Base-by-base conservation (phyloP, 257 asterid genomes). In the Nicotiana tomentosiformis region DNA sequence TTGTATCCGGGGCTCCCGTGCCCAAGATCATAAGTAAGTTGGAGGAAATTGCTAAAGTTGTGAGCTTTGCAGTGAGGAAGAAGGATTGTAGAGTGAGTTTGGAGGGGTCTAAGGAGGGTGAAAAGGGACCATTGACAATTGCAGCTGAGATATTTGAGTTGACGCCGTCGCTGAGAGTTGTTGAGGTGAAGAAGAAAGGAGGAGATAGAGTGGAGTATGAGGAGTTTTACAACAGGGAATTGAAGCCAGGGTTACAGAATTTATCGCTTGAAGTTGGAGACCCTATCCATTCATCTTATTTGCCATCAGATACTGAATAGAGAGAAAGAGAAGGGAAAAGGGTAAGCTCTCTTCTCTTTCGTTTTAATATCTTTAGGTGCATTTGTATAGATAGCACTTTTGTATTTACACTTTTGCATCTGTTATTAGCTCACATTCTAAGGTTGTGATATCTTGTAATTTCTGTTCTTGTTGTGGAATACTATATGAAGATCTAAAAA, bases 101-200 rank as follows among this genome's bases (percentile, higher is more conserved):
- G 64, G 99, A 95, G 85, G 99, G 99, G 72, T 84, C 93, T 17
- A 90, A 90, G 84, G 90, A 95, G 64, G 97, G 99, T 61, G 97
- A 70, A n/a, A 95, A 91, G 86, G 99, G 99, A 35, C 99, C 98
- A n/a, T 86, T 93, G 86, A 89, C 97, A 12, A 89, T 95, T 89
- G 96, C 97, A 62, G 99, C 93, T 43, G 99, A 95, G 92, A 91
- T 95, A 82, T 95, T 95, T 79, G 99, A 95, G 83, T 83, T 95
- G 88, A 95, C 99, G 16, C 95, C 99, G 1, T 86, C 93, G 3
- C 86, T 95, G 86, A 92, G 95, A 90, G 97, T 95, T 66, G 94
- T 95, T 78, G 99, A 95, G 88, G 95, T 95, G 88, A 92, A 77
- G 89, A 93, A 88, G 91, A 95, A 92, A 89, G 98, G 96, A 49